Base-by-base conservation (phyloP, 2,329 filamentous ascomycete genomes). In the Decorospora gaudefroyi region DNA sequence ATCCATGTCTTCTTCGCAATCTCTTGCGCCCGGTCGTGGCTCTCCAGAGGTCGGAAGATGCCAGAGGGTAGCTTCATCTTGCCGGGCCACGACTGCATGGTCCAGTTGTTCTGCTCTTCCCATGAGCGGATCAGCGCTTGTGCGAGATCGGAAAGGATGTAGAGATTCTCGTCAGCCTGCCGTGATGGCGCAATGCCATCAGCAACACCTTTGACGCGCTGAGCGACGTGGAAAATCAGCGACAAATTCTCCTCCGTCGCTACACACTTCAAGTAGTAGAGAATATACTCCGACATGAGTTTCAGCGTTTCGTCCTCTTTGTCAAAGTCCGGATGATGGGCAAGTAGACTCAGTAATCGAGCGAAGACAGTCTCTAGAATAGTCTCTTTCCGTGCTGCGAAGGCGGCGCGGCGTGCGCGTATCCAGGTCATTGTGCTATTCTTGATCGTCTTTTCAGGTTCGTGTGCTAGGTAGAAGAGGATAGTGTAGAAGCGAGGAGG, bases 311-410 rank as follows among this genome's bases (percentile, higher is more conserved):
- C 79, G 2, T 83, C 72, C 4, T 70, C 65, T 3, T 47, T 60
- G 19, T 81, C 83, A 57, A 92, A 96, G 68, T 99, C 93, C 1
- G 91, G 91, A 67, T 99, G 93, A 67, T 97, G 92, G 4, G 92
- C 91, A 29, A 99, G 79, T 29, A 99, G 75, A 34, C 90, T 93
- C 38, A 99, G 77, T 22, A 97, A 79, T 6, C 93, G 84, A 17
- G 88, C 84, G 65, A 97, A 87, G 9, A 86, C 80, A 15, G 84
- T 81, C 70, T 97, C 92, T 75, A 99, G 82, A 6, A 87, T 78
- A 7, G 78, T 82, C 21, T 74, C 72, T 44, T 74, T 69, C 55
- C 71, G 71, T 36, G 77, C 73, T 2, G 77, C 72, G 62, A 88
- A 88, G 41, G 81, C 78, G 13, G 84, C 81, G 6, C 86, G 84